Base-by-base conservation (phyloP, 2,329 filamentous ascomycete genomes). In the Neofusicoccum sp. region DNA sequence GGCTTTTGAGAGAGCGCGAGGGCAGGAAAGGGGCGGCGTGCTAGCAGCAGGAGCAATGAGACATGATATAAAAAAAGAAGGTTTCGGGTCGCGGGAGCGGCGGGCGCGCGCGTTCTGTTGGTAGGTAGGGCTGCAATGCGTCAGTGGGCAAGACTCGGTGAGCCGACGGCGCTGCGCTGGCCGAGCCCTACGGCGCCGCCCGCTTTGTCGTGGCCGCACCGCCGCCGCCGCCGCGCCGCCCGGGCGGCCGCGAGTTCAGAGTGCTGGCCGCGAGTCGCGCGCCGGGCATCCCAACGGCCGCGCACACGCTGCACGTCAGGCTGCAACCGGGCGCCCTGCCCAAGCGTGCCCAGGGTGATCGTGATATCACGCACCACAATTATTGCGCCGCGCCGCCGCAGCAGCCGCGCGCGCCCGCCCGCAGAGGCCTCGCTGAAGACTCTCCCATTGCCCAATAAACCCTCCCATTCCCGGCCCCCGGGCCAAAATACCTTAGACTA, bases 401-500 rank as follows among this genome's bases (percentile, higher is more conserved):
- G n/a, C n/a, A n/a, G n/a, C n/a, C n/a, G n/a, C n/a, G n/a, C n/a
- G n/a, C n/a, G n/a, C n/a, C n/a, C n/a, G n/a, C n/a, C n/a, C n/a
- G n/a, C n/a, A n/a, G n/a, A 54, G 30, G 49, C 49, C 49, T 40
- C 36, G 41, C 7, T 28, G 36, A 12, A 30, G 16, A 30, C 36
- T 54, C 49, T 41, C 49, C 49, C 36, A 33, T 54, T 40, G 28
- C 36, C 49, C 49, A 54, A 31, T 30, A 54, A 41, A 40, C 49
- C 49, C 38, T 30, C 49, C 49, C 49, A 14, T 54, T 12, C 49
- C 49, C 24, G 47, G 36, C 34, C 49, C 12, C 49, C 34, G 34
- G 49, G 49, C 49, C 49, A 41, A 54, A 54, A 54, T 54, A 51
- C 48, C 33, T 40, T 51, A 54, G 36, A 54, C 49, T 54, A 54